Evolutionary conservation across 441 rosid species (phyloP), one percentile per base, ranked within the genome.

Genomic region (Populus trichocarpa): DNA sequence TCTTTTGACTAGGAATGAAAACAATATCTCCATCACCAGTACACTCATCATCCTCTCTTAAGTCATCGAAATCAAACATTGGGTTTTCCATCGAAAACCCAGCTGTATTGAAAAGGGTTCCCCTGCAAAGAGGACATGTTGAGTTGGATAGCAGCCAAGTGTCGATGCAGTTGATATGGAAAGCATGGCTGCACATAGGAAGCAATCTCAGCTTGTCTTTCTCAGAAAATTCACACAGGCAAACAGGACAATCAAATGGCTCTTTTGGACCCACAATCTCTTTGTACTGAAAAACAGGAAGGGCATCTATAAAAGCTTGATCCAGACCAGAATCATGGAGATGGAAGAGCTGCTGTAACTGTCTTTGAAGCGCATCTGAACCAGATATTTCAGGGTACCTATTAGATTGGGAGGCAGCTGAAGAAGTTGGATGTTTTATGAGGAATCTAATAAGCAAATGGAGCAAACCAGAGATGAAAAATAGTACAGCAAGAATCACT

Each of bases 81-180:
- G 86, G 84, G 53, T 78, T 79, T 38, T 78, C 84, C 2, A 84
- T 82, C 3, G 73, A 42, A 75, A 82, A 40, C 71, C 66, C 80
- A 75, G 66, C 66, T 22, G 93, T 75, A 30, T 67, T 38, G 87
- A 82, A 74, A 77, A 93, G 88, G 72, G 87, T 78, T 22, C 84
- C 89, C 79, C 96, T 86, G 76, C 95, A 92, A 20, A 92, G 94
- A 64, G 95, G 97, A 68, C 97, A 92, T 5, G 93, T 81, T 38
- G 97, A 92, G 82, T 91, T 90, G 28, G 97, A 89, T 33, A 92
- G 87, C 16, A 92, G 89, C 97, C 97, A 92, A 4, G 89, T 89
- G 78, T 92, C 95, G 18, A 92, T 91, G 68, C 95, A 92, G 75
- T 78, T 80, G 11, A 91, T 83, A 73, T 91, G 97, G 72, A 92